Conservation (phyloP, 2,329 filamentous ascomycete genomes). For the Geosmithia flava region DNA sequence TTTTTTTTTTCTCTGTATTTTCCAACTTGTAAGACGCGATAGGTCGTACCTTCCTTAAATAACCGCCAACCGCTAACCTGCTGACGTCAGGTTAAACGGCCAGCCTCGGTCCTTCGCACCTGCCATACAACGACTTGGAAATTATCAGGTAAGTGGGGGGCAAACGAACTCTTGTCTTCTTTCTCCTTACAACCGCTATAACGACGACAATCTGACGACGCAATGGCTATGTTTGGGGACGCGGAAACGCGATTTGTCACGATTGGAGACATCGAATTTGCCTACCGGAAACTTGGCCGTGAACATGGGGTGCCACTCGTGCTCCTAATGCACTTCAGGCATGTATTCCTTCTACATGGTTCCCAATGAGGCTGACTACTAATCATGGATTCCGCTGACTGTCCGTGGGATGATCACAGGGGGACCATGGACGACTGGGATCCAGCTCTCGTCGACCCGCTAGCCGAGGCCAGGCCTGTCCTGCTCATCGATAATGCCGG, state of each 20-base stretch:
- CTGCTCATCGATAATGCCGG: constrained; percentile 35
- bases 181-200: neutral
- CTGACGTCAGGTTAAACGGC: neutral
- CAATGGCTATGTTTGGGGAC: constrained; percentile 16
- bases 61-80: neutral
- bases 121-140: neutral
- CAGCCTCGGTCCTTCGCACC: neutral
- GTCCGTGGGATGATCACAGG: constrained; percentile 6
- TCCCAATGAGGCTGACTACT: constrained; percentile 3
- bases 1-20: too few species aligned
- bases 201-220: neutral
- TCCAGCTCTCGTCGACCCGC: constrained; percentile 28
- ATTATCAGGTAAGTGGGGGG: neutral
- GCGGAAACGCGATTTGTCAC: constrained; percentile 14
- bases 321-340: constrained; percentile 19
- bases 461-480: constrained; percentile 26
- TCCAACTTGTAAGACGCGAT: too few species aligned
- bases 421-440: constrained; percentile 27
- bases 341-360: neutral
- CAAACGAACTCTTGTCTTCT: neutral
- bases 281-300: constrained; percentile 17
- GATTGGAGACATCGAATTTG: constrained; percentile 16
- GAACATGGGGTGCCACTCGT: constrained; percentile 16
- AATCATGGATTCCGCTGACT: neutral
- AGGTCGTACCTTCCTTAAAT: too few species aligned